Conservation (phyloP, 176 grass and related monocot species). For the Cymbopogon citratus region DNA sequence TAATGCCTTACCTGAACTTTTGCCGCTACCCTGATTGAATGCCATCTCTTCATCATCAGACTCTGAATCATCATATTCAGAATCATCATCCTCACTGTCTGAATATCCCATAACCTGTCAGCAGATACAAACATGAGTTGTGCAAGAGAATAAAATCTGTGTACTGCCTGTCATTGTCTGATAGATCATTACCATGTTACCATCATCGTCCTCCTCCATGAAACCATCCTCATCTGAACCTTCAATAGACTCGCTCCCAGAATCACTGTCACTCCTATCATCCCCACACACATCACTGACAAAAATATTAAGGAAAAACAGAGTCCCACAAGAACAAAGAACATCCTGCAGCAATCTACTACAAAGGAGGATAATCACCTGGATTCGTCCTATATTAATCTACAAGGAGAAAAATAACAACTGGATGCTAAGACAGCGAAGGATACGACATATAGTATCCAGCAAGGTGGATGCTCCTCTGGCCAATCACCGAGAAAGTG, state of each 20-base stretch:
- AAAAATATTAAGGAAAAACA: constrained; percentile 41
- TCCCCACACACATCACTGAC: constrained; percentile 46
- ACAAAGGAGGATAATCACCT: not conserved
- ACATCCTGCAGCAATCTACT: not conserved
- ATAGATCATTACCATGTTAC: not conserved
- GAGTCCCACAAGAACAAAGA: not conserved
- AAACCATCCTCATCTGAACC: constrained; percentile 46
- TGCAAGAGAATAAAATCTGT: not conserved
- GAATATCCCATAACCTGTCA: constrained; percentile 5
- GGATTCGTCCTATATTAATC: not conserved
- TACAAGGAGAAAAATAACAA: not conserved
- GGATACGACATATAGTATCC: constrained; percentile 82
- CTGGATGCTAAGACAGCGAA: not conserved
- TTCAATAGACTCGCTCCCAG: constrained; percentile 28
- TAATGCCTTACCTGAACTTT: constrained; percentile 61
- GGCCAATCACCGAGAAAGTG: constrained; percentile 65
- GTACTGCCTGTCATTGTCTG: not conserved
- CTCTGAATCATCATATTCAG: constrained; percentile 43
- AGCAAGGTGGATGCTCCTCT: constrained; percentile 53
- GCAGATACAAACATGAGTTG: not conserved
- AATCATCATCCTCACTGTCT: constrained; percentile 49
- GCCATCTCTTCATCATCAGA: constrained; percentile 64
- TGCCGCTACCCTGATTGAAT: constrained; percentile 30
- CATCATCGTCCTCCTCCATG: constrained; percentile 2
- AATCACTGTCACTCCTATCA: constrained; percentile 61